Evolutionary conservation across 2,329 filamentous ascomycete species (phyloP).

Genomic region (Paraconiothyrium sp.): DNA sequence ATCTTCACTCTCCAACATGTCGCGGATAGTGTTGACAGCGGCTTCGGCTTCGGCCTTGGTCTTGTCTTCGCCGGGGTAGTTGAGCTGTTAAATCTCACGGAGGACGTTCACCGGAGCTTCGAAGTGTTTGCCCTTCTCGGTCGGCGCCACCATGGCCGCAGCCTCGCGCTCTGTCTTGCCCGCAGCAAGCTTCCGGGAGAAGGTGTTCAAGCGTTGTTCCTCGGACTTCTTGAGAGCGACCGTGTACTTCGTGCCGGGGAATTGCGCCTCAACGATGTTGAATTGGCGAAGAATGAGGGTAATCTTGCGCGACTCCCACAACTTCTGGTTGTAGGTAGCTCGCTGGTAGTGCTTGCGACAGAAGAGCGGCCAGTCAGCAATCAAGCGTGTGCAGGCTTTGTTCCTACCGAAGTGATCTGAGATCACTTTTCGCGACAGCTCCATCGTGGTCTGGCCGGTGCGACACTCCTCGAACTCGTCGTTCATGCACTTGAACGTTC

Average conservation of each 20-base stretch:
- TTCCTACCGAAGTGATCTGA: conserved; percentile 53
- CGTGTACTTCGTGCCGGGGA: conserved; percentile 43
- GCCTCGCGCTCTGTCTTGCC: conserved; percentile 24
- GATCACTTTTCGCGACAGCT: conserved; percentile 50
- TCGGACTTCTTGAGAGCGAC: conserved; percentile 49
- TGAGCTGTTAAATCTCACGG: conserved; percentile 33
- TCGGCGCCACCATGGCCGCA: conserved; percentile 20
- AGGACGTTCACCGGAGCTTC: conserved; percentile 48
- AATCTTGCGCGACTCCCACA: conserved; percentile 48
- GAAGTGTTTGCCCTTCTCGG: conserved; percentile 34
- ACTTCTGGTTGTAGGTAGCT: conserved; percentile 47
- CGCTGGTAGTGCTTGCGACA: conserved; percentile 54
- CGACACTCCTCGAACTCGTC: conserved; percentile 41
- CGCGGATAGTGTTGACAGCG: conserved; percentile 35
- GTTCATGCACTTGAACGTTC: conserved; percentile 44
- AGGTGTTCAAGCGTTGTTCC: conserved; percentile 43
- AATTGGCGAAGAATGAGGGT: conserved; percentile 46
- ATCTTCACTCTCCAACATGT: conserved; percentile 40
- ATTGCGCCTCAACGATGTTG: conserved; percentile 39
- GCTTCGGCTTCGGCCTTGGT: conserved; percentile 29
- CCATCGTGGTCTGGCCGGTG: conserved; percentile 46
- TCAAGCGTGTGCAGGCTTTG: conserved; percentile 46
- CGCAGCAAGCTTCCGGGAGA: conserved; percentile 33
- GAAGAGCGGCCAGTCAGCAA: conserved; percentile 46
- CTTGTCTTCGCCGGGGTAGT: conserved; percentile 35